Evolutionary conservation across 129 eudicot species (phyloP).

Genomic region (Flaveria brownii): DNA sequence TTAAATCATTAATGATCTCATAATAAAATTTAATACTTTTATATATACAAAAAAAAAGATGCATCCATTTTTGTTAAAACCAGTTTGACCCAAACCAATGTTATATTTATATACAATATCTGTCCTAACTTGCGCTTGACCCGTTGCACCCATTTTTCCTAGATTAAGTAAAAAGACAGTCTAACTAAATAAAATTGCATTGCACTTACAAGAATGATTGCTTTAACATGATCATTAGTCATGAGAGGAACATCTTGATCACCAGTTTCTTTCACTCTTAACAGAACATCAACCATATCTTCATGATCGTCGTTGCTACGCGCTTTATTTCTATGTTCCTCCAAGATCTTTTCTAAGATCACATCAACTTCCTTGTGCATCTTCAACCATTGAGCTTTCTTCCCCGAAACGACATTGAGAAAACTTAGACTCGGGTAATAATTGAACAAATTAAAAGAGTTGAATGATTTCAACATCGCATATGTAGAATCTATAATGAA

Average conservation of each 20-base stretch:
- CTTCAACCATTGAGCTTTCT: background rate
- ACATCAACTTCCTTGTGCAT: background rate
- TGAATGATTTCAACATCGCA: background rate
- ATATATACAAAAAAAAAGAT: too few relatives aligned
- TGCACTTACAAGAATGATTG: constrained; percentile 7
- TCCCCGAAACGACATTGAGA: background rate
- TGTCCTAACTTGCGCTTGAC: too few relatives aligned
- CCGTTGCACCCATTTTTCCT: too few relatives aligned
- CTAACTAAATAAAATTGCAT: too few relatives aligned
- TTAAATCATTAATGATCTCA: too few relatives aligned
- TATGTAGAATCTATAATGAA: background rate
- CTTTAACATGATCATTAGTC: constrained; percentile 19
- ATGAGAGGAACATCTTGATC: constrained; percentile 6
- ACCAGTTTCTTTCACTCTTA: constrained; percentile 16
- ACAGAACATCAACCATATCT: constrained; percentile 18
- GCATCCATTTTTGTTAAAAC: too few relatives aligned
- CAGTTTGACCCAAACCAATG: too few relatives aligned
- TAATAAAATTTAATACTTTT: too few relatives aligned
- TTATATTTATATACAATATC: too few relatives aligned
- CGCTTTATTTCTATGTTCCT: constrained; percentile 9
- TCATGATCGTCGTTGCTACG: background rate
- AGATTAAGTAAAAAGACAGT: too few relatives aligned
- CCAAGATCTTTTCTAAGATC: background rate
- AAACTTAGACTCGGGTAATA: background rate
- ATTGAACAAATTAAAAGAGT: background rate